phyloP scores from a whole-genome alignment of 2,329 filamentous ascomycete species.

The Ascomycota sp. region DNA sequence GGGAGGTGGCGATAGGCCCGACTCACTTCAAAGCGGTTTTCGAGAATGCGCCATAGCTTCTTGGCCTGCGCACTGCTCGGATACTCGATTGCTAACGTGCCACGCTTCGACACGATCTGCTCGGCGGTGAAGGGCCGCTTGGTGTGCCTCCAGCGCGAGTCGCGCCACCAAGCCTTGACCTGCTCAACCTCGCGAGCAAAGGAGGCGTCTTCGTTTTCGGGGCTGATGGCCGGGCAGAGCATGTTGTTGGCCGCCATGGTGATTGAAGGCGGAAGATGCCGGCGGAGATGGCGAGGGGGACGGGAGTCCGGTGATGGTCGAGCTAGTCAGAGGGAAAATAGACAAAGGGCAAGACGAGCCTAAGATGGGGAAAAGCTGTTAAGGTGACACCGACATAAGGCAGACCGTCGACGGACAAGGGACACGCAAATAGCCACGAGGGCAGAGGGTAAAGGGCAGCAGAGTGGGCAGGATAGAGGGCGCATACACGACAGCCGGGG shows the following conservation, averaged over 20 bases:
- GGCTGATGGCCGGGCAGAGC: conserved; percentile 34
- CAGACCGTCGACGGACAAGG: too few relatives aligned
- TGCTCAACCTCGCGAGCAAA: conserved; percentile 69
- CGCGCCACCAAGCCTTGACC: conserved; percentile 87
- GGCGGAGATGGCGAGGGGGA: too few relatives aligned
- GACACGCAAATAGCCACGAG: too few relatives aligned
- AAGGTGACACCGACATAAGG: too few relatives aligned
- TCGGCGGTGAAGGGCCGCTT: conserved; percentile 87
- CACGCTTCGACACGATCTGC: conserved; percentile 90
- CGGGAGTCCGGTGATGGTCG: too few relatives aligned
- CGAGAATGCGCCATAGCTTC: conserved; percentile 86
- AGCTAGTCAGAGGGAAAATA: too few relatives aligned
- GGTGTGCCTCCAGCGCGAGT: conserved; percentile 81
- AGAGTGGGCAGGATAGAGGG: too few relatives aligned
- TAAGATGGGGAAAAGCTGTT: too few relatives aligned
- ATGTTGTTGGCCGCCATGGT: conserved; percentile 43
- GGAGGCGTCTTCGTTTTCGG: conserved; percentile 38
- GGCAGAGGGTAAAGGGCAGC: too few relatives aligned
- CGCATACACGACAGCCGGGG: too few relatives aligned
- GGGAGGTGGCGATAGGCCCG: background rate
- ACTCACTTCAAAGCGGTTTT: conserved; percentile 62
- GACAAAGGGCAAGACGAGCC: too few relatives aligned
- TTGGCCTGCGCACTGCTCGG: conserved; percentile 76
- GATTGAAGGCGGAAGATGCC: too few relatives aligned
- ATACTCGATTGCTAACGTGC: conserved; percentile 77